Conservation (phyloP, 2,329 filamentous ascomycete genomes). For the Beauveria scarabaeidicola region DNA sequence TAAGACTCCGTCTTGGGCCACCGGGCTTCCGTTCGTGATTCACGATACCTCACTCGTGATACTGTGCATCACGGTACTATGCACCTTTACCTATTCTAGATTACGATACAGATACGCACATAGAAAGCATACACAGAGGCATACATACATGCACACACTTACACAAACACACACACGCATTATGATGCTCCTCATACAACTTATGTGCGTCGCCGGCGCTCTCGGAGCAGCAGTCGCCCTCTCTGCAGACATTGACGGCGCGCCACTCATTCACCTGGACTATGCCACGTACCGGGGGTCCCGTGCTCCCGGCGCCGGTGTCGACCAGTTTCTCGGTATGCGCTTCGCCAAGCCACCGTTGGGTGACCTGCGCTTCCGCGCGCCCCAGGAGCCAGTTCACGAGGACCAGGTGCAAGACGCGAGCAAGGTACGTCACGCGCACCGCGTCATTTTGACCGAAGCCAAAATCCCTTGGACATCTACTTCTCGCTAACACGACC, state of each 20-base stretch:
- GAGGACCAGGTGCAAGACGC: constrained; percentile 27
- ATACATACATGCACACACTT: not conserved
- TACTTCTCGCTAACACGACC: not conserved
- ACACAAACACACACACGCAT: not conserved
- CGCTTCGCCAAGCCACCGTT: constrained; percentile 45
- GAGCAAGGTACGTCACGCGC: constrained; percentile 21
- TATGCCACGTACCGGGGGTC: constrained; percentile 38
- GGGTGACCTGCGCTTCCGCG: constrained; percentile 41
- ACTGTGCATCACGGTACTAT: not conserved
- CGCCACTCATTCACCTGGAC: constrained; percentile 28
- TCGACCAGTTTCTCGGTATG: constrained; percentile 39
- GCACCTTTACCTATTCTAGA: not conserved
- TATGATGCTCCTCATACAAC: not conserved
- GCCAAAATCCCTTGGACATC: too few relatives aligned
- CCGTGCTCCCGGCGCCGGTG: constrained; percentile 25
- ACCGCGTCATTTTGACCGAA: not conserved
- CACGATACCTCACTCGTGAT: not conserved
- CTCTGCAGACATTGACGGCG: not conserved
- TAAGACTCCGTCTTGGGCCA: not conserved
- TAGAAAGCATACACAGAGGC: not conserved
- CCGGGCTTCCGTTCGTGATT: not conserved
- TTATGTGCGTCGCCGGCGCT: not conserved
- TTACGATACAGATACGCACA: not conserved
- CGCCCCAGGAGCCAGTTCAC: constrained; percentile 35
- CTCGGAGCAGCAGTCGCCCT: not conserved